phyloP scores from a whole-genome alignment of 202 grass and related monocot species.

The Zizania palustris region DNA sequence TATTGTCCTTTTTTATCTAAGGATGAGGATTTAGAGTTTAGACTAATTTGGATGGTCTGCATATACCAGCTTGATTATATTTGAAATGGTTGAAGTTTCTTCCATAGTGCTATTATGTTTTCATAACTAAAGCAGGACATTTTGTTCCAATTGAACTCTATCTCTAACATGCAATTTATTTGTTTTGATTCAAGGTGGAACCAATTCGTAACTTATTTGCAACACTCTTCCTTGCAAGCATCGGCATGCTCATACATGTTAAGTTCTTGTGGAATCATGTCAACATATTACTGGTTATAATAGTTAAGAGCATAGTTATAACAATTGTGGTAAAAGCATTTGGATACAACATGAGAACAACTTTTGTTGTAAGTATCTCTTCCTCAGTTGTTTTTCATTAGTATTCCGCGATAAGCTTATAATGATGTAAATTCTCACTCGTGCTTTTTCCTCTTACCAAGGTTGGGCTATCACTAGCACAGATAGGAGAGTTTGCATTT shows the following conservation, averaged over 20 bases:
- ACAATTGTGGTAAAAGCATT: conserved; percentile 88
- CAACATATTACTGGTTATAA: conserved; percentile 92
- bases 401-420: too few relatives aligned
- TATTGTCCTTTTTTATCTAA: not conserved
- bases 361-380: too few relatives aligned
- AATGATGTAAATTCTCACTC: too few relatives aligned
- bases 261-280: conserved; percentile 98
- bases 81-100: conserved; percentile 23
- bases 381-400: too few relatives aligned
- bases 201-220: conserved; percentile 93
- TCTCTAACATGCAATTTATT: conserved; percentile 24
- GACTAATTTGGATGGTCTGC: conserved; percentile 22
- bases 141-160: not conserved
- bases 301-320: conserved; percentile 80
- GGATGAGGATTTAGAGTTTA: conserved; percentile 24
- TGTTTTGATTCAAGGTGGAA: conserved; percentile 74
- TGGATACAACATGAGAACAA: conserved; percentile 85
- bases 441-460: too few relatives aligned
- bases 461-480: too few relatives aligned
- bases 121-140: conserved; percentile 27
- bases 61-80: conserved; percentile 4
- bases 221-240: conserved; percentile 96
- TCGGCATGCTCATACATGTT: conserved; percentile 97
- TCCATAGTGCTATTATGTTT: conserved; percentile 9
- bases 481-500: too few relatives aligned